Evolutionary conservation across 1,284 basidiomycete genomes (phyloP).

Genomic region (Coniophora puteana): DNA sequence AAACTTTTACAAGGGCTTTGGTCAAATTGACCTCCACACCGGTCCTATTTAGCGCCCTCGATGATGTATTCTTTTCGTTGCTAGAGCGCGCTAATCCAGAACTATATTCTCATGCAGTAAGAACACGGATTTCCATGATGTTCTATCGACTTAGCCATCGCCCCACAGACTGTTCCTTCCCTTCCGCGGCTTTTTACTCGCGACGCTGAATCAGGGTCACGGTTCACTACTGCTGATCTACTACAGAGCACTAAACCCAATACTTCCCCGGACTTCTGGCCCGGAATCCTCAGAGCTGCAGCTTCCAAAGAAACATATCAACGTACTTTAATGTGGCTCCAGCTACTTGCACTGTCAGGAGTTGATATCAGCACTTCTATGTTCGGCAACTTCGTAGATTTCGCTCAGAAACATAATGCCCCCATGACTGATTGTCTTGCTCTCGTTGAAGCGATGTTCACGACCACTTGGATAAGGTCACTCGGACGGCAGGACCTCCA

Average conservation of each 20-base stretch:
- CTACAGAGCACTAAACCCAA: slow-evolving; percentile 26
- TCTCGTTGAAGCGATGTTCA: slow-evolving; percentile 46
- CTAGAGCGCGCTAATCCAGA: slow-evolving; percentile 43
- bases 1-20: too few relatives aligned
- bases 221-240: slow-evolving; percentile 29
- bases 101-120: slow-evolving; percentile 35
- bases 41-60: slow-evolving; percentile 57
- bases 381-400: slow-evolving; percentile 42
- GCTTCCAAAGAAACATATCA: slow-evolving; percentile 41
- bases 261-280: slow-evolving; percentile 51
- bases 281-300: slow-evolving; percentile 44
- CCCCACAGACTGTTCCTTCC: slow-evolving; percentile 44
- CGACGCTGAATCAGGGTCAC: slow-evolving; percentile 40
- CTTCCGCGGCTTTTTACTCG: slow-evolving; percentile 57
- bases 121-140: slow-evolving; percentile 8
- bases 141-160: neutral
- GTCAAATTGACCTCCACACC: slow-evolving; percentile 50
- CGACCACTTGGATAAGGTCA: slow-evolving; percentile 51
- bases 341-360: slow-evolving; percentile 62
- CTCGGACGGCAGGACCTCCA: slow-evolving; percentile 57
- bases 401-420: slow-evolving; percentile 36
- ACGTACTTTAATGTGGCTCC: slow-evolving; percentile 60
- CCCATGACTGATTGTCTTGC: slow-evolving; percentile 42
- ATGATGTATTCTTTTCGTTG: slow-evolving; percentile 65
- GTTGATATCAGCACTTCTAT: slow-evolving; percentile 57